Conservation (phyloP, 441 rosid species). For the Viola pubescens region DNA sequence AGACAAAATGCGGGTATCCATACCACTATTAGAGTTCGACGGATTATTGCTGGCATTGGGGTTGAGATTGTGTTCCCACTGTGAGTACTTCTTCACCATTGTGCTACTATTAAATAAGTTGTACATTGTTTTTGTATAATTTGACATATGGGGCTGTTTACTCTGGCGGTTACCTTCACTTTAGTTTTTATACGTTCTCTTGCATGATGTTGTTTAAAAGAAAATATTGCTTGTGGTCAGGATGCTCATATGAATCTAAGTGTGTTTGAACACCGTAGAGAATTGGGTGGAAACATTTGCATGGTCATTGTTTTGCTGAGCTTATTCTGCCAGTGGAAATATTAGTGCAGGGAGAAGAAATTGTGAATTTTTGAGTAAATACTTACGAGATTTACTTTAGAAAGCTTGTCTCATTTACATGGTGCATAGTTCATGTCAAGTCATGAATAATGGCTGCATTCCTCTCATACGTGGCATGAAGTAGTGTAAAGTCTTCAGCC, state of each 20-base stretch:
- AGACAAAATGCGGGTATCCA: slow-evolving; percentile 89
- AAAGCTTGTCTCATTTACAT: no score
- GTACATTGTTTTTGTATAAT: no score
- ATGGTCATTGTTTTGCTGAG: neutral
- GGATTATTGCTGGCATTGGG: slow-evolving; percentile 78
- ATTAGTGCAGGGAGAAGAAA: no score
- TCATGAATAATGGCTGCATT: no score
- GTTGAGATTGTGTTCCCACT: slow-evolving; percentile 86
- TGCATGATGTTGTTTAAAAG: neutral
- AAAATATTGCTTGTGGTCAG: neutral
- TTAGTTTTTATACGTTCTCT: neutral
- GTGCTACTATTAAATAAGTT: no score
- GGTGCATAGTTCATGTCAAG: no score
- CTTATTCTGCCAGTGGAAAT: neutral
- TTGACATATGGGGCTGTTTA: no score
- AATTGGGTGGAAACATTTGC: neutral
- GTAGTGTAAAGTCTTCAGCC: neutral
- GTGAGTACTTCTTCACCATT: slow-evolving; percentile 38
- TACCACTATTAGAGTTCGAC: slow-evolving; percentile 72
- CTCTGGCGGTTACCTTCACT: no score
- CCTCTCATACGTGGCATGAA: no score
- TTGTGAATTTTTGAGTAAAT: no score
- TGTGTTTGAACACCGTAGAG: neutral
- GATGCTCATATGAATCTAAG: neutral
- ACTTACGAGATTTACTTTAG: no score